Conservation (phyloP, 371 early-diverging fungal genomes). For the Conidiobolus incongruus region DNA sequence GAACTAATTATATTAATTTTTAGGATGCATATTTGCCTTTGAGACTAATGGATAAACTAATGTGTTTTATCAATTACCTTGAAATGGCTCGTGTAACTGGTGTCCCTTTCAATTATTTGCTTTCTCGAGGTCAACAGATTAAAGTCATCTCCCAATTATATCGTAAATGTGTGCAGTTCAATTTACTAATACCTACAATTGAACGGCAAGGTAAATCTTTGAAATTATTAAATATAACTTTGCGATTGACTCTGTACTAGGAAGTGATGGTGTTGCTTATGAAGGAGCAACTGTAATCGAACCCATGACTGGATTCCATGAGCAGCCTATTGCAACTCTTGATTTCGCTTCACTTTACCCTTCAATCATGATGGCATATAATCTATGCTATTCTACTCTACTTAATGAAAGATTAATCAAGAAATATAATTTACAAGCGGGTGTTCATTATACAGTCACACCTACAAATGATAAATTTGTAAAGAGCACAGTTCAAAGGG, state of each 20-base stretch:
- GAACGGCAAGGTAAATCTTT: constrained; percentile 32
- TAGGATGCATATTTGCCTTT: constrained; percentile 95
- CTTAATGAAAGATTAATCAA: constrained; percentile 32
- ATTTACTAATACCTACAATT: constrained; percentile 81
- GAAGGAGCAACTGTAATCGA: constrained; percentile 99
- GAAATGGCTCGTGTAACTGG: constrained; percentile 99
- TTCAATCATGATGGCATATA: constrained; percentile 99
- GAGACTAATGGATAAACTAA: constrained; percentile 89
- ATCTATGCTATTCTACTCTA: constrained; percentile 97
- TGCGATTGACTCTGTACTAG: background rate
- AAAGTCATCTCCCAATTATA: constrained; percentile 95
- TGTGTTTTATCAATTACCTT: constrained; percentile 92
- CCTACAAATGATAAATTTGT: constrained; percentile 75
- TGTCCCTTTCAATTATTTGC: constrained; percentile 90
- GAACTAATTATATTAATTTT: background rate
- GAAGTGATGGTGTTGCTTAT: constrained; percentile 68
- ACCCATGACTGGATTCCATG: constrained; percentile 92
- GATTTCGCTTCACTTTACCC: constrained; percentile 99
- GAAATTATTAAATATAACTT: background rate
- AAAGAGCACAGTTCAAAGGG: constrained; percentile 43
- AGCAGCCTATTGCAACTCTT: constrained; percentile 91
- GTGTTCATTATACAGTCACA: constrained; percentile 66
- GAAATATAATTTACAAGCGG: constrained; percentile 35
- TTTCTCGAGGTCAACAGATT: constrained; percentile 94
- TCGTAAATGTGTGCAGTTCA: constrained; percentile 67